Conservation (phyloP, 768 basidiomycete genomes). For the Hypholoma fasciculare region DNA sequence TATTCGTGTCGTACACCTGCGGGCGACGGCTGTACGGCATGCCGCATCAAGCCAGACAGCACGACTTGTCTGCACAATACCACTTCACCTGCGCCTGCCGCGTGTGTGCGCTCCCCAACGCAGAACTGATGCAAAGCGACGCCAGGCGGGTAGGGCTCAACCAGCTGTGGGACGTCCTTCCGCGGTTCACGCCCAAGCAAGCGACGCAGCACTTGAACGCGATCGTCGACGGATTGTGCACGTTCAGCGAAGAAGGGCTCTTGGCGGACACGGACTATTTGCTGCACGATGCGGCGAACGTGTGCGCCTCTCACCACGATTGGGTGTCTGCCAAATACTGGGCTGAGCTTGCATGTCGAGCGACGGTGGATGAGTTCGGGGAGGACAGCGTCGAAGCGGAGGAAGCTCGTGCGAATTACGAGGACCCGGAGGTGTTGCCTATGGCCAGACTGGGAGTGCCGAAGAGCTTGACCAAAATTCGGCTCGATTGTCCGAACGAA, state of each 20-base stretch:
- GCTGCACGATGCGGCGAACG: constrained; percentile 2
- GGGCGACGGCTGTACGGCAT: not conserved
- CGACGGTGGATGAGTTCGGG: constrained; percentile 4
- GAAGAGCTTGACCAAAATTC: not conserved
- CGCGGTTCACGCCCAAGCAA: constrained; percentile 1
- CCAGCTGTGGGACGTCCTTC: not conserved
- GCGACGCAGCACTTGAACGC: not conserved
- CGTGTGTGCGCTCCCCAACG: constrained; percentile 1
- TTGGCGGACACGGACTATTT: constrained; percentile 1
- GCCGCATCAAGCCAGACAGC: not conserved
- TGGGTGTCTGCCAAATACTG: constrained; percentile 7
- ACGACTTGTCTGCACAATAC: not conserved
- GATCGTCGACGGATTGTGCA: not conserved
- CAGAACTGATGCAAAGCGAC: not conserved
- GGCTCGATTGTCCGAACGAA: not conserved
- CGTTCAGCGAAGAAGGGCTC: constrained; percentile 4
- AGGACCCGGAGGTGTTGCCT: not conserved
- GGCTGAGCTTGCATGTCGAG: not conserved
- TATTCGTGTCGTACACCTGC: constrained; percentile 3
- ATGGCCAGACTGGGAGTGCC: not conserved
- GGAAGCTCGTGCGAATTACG: not conserved
- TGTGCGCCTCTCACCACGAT: constrained; percentile 5
- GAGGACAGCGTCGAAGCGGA: constrained; percentile 4
- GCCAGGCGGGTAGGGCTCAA: not conserved
- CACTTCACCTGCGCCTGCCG: constrained; percentile 6